Evolutionary conservation across 306 rosid species (phyloP), one percentile per base, ranked within the genome.

Genomic region (Lathyrus aphaca): DNA sequence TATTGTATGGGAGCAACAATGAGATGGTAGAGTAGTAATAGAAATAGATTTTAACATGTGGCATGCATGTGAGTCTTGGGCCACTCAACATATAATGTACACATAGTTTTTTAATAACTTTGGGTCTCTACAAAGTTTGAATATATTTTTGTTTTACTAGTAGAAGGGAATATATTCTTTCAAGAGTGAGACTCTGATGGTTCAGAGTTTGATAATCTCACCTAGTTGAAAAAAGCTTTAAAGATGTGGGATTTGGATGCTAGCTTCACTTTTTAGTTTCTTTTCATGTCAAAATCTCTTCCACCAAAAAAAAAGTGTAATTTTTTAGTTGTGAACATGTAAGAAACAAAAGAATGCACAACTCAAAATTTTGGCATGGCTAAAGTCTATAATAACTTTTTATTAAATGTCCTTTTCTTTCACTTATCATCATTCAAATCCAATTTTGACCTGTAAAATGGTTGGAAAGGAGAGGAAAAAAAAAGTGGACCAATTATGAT

Each of bases 91-190:
- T 49, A 8, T 60, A 13, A 74, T 40, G 46, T 63, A 45, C 58
- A 55, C 32, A 54, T 6, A 8, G 7, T 6, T 45, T 23, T 30
- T 21, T 17, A 39, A 5, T 7, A 1, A 66, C 62, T 71, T 64
- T 66, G 70, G 73, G 66, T 76, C 51, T 66, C 17, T 61, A 72
- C 77, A 80, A 80, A 71, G 48, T 75, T 72, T 81, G 79, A 81
- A 72, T 73, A 19, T 15, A 68, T 63, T 68, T 69, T 73, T 68
- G 76, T 77, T 77, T 69, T 69, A 77, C 67, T 74, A 10, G 39
- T 49, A 12, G 68, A 64, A 74, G 75, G 58, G 86, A 82, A 77
- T 85, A 85, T 85, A 81, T 82, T 85, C 84, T 71, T 74, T 77
- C 82, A 74, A 74, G 82, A 50, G 54, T 74, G 74, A 63, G 76